phyloP scores from a whole-genome alignment of 2,329 filamentous ascomycete genomes.

The Penicillium sp. region DNA sequence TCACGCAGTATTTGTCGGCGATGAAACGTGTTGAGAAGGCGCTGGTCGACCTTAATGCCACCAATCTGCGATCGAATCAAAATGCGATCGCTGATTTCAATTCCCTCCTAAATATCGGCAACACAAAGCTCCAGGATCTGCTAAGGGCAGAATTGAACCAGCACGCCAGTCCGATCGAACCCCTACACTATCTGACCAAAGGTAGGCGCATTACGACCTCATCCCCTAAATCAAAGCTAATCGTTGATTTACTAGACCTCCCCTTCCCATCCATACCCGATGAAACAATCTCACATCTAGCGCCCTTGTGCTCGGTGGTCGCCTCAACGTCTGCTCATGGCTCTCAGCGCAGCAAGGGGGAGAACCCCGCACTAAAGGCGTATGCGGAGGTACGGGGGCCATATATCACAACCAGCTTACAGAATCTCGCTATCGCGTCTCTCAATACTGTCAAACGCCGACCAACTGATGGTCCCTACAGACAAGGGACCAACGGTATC shows the following conservation, averaged over 20 bases:
- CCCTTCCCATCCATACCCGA: conserved; percentile 77
- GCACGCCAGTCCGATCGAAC: conserved; percentile 76
- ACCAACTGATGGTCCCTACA: conserved; percentile 74
- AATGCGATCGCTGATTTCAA: conserved; percentile 78
- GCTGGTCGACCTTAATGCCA: conserved; percentile 76
- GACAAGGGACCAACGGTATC: conserved; percentile 84
- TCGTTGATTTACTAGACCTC: conserved; percentile 43
- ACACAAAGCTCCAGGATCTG: conserved; percentile 75
- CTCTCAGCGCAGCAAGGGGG: conserved; percentile 50
- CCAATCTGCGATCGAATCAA: conserved; percentile 90
- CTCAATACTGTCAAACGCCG: conserved; percentile 77
- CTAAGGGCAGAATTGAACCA: conserved; percentile 77
- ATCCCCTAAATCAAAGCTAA: conserved; percentile 4
- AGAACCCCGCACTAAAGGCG: conserved; percentile 71
- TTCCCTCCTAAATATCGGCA: conserved; percentile 72
- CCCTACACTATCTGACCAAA: conserved; percentile 89
- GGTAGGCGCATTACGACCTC: conserved; percentile 42
- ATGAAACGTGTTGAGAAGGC: conserved; percentile 84
- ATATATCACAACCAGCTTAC: conserved; percentile 76
- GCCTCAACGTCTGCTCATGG: conserved; percentile 56
- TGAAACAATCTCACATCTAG: conserved; percentile 70
- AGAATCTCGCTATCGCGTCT: conserved; percentile 83
- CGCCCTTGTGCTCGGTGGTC: conserved; percentile 76
- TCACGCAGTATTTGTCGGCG: conserved; percentile 81
- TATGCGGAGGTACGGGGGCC: conserved; percentile 83